Base-by-base conservation (phyloP, 164 flowering plant species). In the Santalum album region DNA sequence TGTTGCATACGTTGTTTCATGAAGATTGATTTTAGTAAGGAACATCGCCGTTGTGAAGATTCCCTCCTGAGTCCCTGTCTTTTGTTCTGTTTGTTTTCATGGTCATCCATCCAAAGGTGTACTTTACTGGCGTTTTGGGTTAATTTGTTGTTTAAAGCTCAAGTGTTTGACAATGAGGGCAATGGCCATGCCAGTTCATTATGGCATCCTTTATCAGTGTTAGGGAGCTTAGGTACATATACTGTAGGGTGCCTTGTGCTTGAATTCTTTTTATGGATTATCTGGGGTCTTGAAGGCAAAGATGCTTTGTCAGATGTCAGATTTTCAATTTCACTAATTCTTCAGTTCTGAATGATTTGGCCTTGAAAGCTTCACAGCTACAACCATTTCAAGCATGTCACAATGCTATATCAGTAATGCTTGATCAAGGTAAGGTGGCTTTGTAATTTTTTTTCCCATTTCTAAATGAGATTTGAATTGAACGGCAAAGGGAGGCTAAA, bases 11-110 rank as follows among this genome's bases (percentile, higher is more conserved):
- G 25, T 17, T 50, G 36, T n/a, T 17, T 26, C 35, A 12, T 20
- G 55, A 52, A 35, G 55, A 18, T 52, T 20, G 43, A 34, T 35
- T 32, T 20, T 42, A 6, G n/a, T n/a, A n/a, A n/a, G n/a, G n/a
- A n/a, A n/a, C n/a, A n/a, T n/a, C n/a, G n/a, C n/a, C n/a, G n/a
- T n/a, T n/a, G n/a, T n/a, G n/a, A n/a, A n/a, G n/a, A n/a, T n/a
- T n/a, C n/a, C n/a, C n/a, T n/a, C n/a, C n/a, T n/a, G 20, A 4
- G 42, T 10, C 14, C 14, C 9, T 38, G 4, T 2, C 16, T 4
- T 11, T 38, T 38, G 14, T 38, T 38, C 4, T 38, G 42, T 14
- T 38, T 38, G 42, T 14, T 16, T 14, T 12, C 7, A 38, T 38
- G 3, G 42, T 16, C 17, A 15, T 38, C 14, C 17, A 4, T 38